A percentile compares a stretch with the other conserved stretches of the same genome.
Conservation (phyloP, 1,284 basidiomycete genomes). For the Cryptococcus hybrid region DNA sequence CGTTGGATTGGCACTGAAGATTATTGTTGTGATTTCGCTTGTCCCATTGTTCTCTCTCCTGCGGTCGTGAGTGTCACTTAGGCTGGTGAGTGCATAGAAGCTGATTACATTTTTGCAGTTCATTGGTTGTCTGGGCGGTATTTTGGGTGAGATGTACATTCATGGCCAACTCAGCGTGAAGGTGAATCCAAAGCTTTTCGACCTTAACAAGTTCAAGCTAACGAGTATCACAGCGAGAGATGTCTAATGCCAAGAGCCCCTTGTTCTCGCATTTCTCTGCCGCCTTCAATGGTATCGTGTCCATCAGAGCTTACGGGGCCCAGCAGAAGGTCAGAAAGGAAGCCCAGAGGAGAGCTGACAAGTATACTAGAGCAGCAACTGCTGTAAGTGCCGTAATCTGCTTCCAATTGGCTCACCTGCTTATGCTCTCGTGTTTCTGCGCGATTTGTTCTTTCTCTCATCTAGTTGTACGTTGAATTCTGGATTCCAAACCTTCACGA, state of each 20-base stretch:
- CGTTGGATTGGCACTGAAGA: constrained; percentile 50
- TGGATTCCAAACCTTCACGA: not conserved
- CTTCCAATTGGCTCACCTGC: not conserved
- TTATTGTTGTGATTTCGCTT: constrained; percentile 54
- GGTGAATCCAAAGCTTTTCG: constrained; percentile 7
- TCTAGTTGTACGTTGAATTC: constrained; percentile 13
- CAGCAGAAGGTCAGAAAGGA: constrained; percentile 44
- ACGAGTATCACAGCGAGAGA: constrained; percentile 53
- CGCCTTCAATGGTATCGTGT: constrained; percentile 62
- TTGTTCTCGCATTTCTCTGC: constrained; percentile 69
- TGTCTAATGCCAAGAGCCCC: constrained; percentile 65
- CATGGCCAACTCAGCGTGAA: constrained; percentile 73
- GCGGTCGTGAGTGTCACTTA: too few relatives aligned
- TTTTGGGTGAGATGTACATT: constrained; percentile 58
- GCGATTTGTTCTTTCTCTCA: not conserved
- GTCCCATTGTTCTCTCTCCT: constrained; percentile 51
- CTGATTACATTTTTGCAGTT: constrained; percentile 7
- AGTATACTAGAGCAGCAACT: constrained; percentile 47
- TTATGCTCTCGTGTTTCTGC: not conserved
- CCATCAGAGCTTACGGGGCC: constrained; percentile 51
- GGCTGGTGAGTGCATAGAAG: not conserved
- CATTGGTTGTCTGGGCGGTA: constrained; percentile 54
- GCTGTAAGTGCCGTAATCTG: constrained; percentile 17
- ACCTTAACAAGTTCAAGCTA: not conserved
- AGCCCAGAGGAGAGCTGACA: constrained; percentile 43